These are phyloP conservation scores for Steccherinum ochraceum DNA, from an alignment of 768 basidiomycete genomes.

Conservation along the genomic window DNA sequence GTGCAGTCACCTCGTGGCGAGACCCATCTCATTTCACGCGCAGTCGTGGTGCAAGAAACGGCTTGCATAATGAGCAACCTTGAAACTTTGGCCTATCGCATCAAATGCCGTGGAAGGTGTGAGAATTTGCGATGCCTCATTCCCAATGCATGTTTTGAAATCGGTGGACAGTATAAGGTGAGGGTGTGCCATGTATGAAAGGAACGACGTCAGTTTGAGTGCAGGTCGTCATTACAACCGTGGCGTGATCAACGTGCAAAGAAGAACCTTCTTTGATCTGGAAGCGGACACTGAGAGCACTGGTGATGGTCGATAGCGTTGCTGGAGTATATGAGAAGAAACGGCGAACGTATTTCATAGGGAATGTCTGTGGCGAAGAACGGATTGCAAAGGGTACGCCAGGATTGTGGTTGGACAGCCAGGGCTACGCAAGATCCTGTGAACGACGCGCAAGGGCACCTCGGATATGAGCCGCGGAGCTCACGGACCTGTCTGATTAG, in stretches of 20 bases:
- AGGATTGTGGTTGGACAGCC: too few species aligned
- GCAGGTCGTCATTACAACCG: background rate
- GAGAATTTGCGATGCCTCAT: background rate
- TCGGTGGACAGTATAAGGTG: background rate
- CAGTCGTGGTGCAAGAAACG: background rate
- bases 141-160: background rate
- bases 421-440: background rate
- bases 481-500: too few species aligned
- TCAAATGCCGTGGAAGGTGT: background rate
- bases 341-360: background rate
- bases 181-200: background rate
- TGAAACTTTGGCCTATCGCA: background rate
- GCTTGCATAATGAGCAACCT: background rate
- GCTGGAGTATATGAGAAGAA: background rate
- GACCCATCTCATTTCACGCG: background rate
- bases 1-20: background rate
- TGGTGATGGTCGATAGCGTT: background rate
- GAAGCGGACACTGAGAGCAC: background rate
- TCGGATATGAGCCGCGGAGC: background rate
- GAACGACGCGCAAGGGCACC: background rate
- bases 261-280: background rate
- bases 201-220: background rate
- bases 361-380: background rate
- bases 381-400: background rate
- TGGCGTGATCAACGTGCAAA: background rate